Conservation (phyloP, 176 grass and related monocot species). For the Lolium multiflorum region DNA sequence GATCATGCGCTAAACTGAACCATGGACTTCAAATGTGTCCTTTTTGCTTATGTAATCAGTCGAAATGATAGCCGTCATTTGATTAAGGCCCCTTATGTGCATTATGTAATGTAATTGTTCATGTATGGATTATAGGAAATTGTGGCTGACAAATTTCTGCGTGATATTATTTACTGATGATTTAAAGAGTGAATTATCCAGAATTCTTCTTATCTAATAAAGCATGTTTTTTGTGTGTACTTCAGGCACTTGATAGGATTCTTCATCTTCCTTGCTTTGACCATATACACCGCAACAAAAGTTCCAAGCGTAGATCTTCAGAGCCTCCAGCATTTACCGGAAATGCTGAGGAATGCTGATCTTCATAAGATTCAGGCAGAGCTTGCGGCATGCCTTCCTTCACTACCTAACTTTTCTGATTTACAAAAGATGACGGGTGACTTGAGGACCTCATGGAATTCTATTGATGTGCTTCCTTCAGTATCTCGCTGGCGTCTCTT, state of each 20-base stretch:
- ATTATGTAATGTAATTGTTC: background rate
- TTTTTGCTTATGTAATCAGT: too few relatives aligned
- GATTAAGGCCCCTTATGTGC: background rate
- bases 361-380: conserved; percentile 76
- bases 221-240: background rate
- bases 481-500: conserved; percentile 69
- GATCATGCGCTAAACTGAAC: background rate
- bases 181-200: background rate
- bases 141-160: background rate
- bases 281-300: conserved; percentile 86
- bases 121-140: conserved; percentile 15
- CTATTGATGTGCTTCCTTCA: conserved; percentile 68
- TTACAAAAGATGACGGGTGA: conserved; percentile 79
- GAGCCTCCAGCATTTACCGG: conserved; percentile 71
- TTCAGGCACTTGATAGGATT: conserved; percentile 95
- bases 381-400: conserved; percentile 76
- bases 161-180: background rate
- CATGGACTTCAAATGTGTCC: background rate
- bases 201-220: conserved; percentile 27
- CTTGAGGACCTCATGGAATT: conserved; percentile 67
- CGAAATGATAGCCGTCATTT: background rate
- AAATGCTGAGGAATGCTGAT: conserved; percentile 74
- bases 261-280: conserved; percentile 89
- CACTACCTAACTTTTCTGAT: conserved; percentile 69
- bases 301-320: conserved; percentile 77